phyloP scores from a whole-genome alignment of 2,329 filamentous ascomycete species.

The Chrysoporthe deuterocubensis region DNA sequence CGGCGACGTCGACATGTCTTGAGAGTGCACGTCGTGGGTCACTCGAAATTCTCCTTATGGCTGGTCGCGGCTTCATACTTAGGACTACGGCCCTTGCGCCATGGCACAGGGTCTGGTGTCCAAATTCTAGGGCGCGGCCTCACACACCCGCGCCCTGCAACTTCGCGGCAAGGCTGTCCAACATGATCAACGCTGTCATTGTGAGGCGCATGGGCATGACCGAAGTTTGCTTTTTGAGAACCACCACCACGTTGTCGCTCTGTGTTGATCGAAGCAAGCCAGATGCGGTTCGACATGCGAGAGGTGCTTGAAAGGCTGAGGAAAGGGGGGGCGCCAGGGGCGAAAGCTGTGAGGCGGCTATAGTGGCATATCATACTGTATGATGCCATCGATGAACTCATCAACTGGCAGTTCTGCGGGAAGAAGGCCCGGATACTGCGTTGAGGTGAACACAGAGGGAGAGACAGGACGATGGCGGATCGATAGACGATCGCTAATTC shows the following conservation, averaged over 20 bases:
- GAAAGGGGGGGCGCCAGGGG: too few relatives aligned
- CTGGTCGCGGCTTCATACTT: background rate
- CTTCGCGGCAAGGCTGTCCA: background rate
- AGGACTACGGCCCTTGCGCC: background rate
- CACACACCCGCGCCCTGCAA: background rate
- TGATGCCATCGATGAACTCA: background rate
- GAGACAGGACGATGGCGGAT: background rate
- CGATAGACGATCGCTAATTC: background rate
- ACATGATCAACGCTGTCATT: background rate
- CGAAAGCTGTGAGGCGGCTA: background rate
- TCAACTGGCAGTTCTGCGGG: background rate
- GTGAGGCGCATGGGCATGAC: background rate
- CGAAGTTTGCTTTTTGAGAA: background rate
- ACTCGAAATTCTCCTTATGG: background rate
- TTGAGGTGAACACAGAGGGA: background rate
- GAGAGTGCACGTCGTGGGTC: conserved; percentile 9
- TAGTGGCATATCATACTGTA: too few relatives aligned
- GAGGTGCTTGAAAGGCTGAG: background rate
- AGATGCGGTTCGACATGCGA: background rate
- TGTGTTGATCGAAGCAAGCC: background rate
- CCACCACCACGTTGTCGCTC: background rate
- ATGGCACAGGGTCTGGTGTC: background rate
- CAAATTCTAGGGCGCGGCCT: background rate
- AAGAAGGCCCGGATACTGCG: background rate
- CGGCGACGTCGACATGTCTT: conserved; percentile 47